These are phyloP conservation scores for Dipteronia dyeriana DNA, from an alignment of 345 rosid species.

Conservation along the genomic window DNA sequence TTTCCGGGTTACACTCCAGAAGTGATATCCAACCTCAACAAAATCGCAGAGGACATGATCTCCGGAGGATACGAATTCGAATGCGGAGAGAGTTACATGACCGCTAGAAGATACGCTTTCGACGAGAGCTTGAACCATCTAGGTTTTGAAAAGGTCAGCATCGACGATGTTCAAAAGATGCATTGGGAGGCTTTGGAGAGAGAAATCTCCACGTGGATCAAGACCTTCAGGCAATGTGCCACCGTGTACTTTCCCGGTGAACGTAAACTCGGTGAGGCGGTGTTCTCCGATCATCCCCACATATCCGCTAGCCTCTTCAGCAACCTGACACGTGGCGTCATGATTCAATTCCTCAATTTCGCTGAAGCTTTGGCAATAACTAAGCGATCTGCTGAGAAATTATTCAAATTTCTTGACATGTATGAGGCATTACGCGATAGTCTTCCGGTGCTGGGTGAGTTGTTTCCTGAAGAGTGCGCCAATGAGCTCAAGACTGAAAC, in stretches of 20 bases:
- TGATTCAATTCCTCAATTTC: slow-evolving; percentile 72
- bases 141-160: slow-evolving; percentile 74
- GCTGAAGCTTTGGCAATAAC: slow-evolving; percentile 76
- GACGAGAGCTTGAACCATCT: slow-evolving; percentile 48
- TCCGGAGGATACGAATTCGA: slow-evolving; percentile 67
- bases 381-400: slow-evolving; percentile 67
- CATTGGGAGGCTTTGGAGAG: slow-evolving; percentile 71
- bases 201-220: slow-evolving; percentile 72
- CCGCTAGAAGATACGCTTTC: slow-evolving; percentile 55
- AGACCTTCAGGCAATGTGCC: slow-evolving; percentile 59
- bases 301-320: slow-evolving; percentile 44
- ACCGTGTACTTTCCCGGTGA: slow-evolving; percentile 57
- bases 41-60: slow-evolving; percentile 62
- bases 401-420: slow-evolving; percentile 82
- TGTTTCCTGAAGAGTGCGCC: slow-evolving; percentile 46
- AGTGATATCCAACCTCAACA: slow-evolving; percentile 41
- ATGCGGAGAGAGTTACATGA: slow-evolving; percentile 64
- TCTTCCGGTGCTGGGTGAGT: slow-evolving; percentile 35
- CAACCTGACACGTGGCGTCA: slow-evolving; percentile 48
- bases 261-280: slow-evolving; percentile 44
- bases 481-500: slow-evolving; percentile 56
- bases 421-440: slow-evolving; percentile 70
- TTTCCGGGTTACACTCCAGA: slow-evolving; percentile 50
- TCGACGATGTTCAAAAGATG: slow-evolving; percentile 84
- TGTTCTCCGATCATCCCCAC: slow-evolving; percentile 42